phyloP scores from a whole-genome alignment of 257 asterid species.

The Rubia yunnanensis region DNA sequence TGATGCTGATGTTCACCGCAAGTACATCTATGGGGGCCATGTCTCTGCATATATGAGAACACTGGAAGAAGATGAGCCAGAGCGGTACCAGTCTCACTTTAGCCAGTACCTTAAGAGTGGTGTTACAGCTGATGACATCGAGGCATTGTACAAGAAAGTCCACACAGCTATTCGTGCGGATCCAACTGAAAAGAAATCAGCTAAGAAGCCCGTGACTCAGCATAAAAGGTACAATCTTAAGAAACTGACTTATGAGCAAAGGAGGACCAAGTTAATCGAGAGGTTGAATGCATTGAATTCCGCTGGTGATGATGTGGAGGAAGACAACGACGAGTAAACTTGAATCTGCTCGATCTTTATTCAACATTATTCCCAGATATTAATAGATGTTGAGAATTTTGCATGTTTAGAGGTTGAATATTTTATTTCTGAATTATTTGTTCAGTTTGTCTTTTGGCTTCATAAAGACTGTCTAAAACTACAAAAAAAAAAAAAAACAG shows the following conservation, averaged over 20 bases:
- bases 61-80: slow-evolving; percentile 69
- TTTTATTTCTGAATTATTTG: too few species aligned
- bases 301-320: slow-evolving; percentile 45
- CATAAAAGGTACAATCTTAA: slow-evolving; percentile 68
- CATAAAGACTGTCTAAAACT: too few species aligned
- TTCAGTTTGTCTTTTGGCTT: too few species aligned
- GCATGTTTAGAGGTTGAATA: too few species aligned
- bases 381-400: too few species aligned
- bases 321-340: slow-evolving; percentile 30
- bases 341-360: background rate
- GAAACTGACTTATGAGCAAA: slow-evolving; percentile 67
- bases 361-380: background rate
- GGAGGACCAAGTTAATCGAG: slow-evolving; percentile 55
- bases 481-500: too few species aligned
- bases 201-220: slow-evolving; percentile 45
- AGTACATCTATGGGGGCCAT: slow-evolving; percentile 70
- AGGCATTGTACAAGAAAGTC: slow-evolving; percentile 56
- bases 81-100: slow-evolving; percentile 56
- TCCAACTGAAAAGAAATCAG: slow-evolving; percentile 46
- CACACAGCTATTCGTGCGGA: slow-evolving; percentile 76
- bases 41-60: slow-evolving; percentile 53
- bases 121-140: slow-evolving; percentile 40
- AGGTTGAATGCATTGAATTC: slow-evolving; percentile 60
- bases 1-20: slow-evolving; percentile 60
- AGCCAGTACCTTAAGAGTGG: slow-evolving; percentile 50